phyloP scores from a whole-genome alignment of 805 yeast genomes.

The Torulaspora delbrueckii region DNA sequence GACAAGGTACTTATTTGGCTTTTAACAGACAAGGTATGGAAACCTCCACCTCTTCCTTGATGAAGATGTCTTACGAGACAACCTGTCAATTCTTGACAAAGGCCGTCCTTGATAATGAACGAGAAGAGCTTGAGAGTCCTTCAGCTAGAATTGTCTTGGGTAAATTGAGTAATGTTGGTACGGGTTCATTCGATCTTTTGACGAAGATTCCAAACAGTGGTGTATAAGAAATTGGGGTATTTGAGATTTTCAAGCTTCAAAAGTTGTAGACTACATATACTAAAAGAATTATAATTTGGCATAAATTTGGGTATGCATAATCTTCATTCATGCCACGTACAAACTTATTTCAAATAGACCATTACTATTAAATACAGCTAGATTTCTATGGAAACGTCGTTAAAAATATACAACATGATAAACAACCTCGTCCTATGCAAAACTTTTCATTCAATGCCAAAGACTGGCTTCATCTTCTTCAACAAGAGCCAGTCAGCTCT shows the following conservation, averaged over 20 bases:
- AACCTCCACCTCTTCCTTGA: constrained; percentile 87
- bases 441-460: constrained; percentile 56
- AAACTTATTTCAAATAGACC: not conserved
- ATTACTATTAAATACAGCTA: constrained; percentile 1
- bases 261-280: not conserved
- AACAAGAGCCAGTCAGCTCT: constrained; percentile 95
- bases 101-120: constrained; percentile 88
- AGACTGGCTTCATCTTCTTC: constrained; percentile 79
- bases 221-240: not conserved
- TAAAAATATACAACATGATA: not conserved
- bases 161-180: constrained; percentile 84
- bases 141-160: constrained; percentile 93
- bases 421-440: constrained; percentile 3
- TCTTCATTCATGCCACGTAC: not conserved
- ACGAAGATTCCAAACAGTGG: constrained; percentile 36
- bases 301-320: not conserved
- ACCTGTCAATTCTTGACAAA: constrained; percentile 95
- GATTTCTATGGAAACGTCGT: not conserved
- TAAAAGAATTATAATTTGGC: not conserved
- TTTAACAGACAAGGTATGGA: constrained; percentile 99
- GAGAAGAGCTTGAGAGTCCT: constrained; percentile 85
- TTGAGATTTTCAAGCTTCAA: not conserved
- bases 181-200: constrained; percentile 86
- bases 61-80: constrained; percentile 99
- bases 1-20: constrained; percentile 95